phyloP scores from a whole-genome alignment of 1,284 basidiomycete genomes.

The Agaricales sp. region DNA sequence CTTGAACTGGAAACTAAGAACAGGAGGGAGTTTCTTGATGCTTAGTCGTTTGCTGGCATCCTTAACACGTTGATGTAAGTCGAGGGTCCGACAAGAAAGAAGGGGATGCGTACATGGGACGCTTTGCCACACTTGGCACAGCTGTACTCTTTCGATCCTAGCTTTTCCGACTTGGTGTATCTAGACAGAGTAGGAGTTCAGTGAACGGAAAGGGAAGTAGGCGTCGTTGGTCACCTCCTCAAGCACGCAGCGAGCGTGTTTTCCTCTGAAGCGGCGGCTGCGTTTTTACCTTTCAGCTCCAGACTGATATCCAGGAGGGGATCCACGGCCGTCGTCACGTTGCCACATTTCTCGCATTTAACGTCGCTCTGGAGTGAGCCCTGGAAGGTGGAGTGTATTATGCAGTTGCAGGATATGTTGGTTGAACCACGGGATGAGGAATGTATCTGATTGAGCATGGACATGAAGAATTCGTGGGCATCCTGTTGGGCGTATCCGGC shows the following conservation, averaged over 20 bases:
- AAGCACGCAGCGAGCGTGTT: constrained; percentile 63
- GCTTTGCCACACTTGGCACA: constrained; percentile 66
- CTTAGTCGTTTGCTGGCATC: constrained; percentile 79
- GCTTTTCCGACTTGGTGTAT: constrained; percentile 68
- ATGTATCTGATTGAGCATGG: constrained; percentile 78
- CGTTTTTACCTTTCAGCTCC: constrained; percentile 59
- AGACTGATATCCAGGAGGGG: constrained; percentile 90
- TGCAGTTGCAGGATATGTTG: constrained; percentile 76
- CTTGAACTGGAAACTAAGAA: constrained; percentile 94
- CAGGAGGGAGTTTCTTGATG: constrained; percentile 80
- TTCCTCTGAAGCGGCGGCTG: constrained; percentile 28
- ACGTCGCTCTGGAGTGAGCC: constrained; percentile 87
- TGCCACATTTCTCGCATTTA: constrained; percentile 72
- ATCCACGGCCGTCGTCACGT: constrained; percentile 73
- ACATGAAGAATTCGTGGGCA: constrained; percentile 86
- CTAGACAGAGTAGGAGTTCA: constrained; percentile 24
- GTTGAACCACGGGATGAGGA: constrained; percentile 63
- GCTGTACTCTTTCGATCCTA: constrained; percentile 63
- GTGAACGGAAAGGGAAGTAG: constrained; percentile 5
- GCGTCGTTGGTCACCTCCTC: constrained; percentile 54
- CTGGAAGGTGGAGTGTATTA: constrained; percentile 87
- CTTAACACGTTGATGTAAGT: constrained; percentile 21
- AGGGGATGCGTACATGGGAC: constrained; percentile 36
- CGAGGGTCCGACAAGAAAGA: constrained; percentile 5
- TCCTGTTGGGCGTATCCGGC: constrained; percentile 93